Evolutionary conservation across 495 filamentous ascomycete species (phyloP), one percentile per base, ranked within the genome.

Genomic region (Penicillium cinerascens): DNA sequence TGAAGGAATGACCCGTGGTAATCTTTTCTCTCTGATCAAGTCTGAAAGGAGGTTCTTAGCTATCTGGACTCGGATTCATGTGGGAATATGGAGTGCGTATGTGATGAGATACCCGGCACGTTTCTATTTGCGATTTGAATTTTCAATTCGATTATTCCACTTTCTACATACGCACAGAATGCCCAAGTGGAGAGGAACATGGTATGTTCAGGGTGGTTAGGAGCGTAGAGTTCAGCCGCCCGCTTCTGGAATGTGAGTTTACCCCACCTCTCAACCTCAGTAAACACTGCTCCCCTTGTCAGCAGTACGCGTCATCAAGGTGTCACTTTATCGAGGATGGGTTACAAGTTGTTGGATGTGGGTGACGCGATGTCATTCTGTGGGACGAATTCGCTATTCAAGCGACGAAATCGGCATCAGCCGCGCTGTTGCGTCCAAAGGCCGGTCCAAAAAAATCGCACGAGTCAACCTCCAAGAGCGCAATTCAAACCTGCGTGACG

Each of bases 1-100:
- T 59, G 7, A 42, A 55, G 21, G 47, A 55, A 0, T 65, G 45
- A 59, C 18, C 27, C 2, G 2, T 8, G 39, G 47, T 17, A 39
- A 54, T 51, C 41, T 51, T 51, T 16, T 23, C 25, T 29, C 16
- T 45, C n/a, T 18, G 16, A 1, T 15, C 8, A 45, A 13, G 26
- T 8, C 26, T 29, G 7, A 10, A 29, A 29, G 5, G 26, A 5
- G 3, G 26, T 29, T 29, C 26, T 29, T 29, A 29, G 26, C 26
- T 29, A 29, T 29, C 26, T 29, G 29, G 29, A 33, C 3, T 15
- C 3, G 11, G 4, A 1, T 33, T 13, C 29, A 10, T 1, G 29
- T 33, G 4, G 22, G 22, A 23, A 23, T 23, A 6, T 23, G 22
- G 10, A 33, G 8, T 13, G 29, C 11, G 29, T 33, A 33, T 33